Base-by-base conservation (phyloP, 495 filamentous ascomycete genomes). In the Chaetomium cochliodes region DNA sequence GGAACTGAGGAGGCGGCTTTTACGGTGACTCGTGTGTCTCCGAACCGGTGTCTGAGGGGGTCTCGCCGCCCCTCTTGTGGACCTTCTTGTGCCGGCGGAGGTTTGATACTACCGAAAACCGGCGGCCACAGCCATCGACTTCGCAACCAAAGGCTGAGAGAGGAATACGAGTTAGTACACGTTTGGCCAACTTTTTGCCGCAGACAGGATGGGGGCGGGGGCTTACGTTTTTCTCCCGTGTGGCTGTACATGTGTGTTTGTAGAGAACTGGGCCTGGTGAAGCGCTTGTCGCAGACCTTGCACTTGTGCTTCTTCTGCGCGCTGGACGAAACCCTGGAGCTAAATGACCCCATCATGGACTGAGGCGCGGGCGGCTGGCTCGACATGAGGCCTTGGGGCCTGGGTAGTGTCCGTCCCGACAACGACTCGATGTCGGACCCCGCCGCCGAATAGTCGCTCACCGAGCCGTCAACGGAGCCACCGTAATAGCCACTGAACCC, bases 251-350 rank as follows among this genome's bases (percentile, higher is more conserved):
- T 98, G 72, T 98, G 94, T 26, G 94, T 98, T 70, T 97, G 96
- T 39, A 98, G 77, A 8, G 94, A 98, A 72, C 93, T 97, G 0
- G 94, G 94, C 46, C 94, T 86, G 12, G 94, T 98, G 76, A 98
- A 98, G 9, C 94, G 87, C 86, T 98, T 98, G 79, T 98, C 94
- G 81, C 94, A 98, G 57, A 98, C 91, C 82, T 97, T 98, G 84
- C 94, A 98, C 79, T 97, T 97, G 80, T 98, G 94, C 82, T 98
- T 98, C 87, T 98, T 98, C 73, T 98, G 93, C 30, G 94, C 92
- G 79, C 90, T 96, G 25, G 92, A 93, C 12, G 92, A 91, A 54
- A 97, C 88, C 75, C 97, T 98, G 51, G 94, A 97, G 81, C 91
- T 97, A 81, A 98, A 98, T 66, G 96, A 93, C 54, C 91, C 87